A percentile compares a stretch with the other conserved stretches of the same genome.
Evolutionary conservation across 2,329 filamentous ascomycete species (phyloP).

Genomic region (Pseudogymnoascus sp.): DNA sequence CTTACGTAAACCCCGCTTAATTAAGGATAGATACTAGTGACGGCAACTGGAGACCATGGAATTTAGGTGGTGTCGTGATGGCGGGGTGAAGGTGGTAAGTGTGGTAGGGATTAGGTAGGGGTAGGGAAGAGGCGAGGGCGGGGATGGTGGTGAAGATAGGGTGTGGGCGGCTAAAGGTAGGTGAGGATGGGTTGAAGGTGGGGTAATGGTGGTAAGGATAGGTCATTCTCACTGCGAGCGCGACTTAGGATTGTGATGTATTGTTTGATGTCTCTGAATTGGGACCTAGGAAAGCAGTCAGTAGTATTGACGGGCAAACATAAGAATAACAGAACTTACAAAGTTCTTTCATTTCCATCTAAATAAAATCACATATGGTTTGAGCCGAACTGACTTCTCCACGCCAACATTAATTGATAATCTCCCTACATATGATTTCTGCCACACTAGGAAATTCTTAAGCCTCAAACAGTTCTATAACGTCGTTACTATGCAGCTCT

Average conservation of each 20-base stretch:
- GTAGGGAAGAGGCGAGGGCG: no score
- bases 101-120: no score
- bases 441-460: slow-evolving; percentile 26
- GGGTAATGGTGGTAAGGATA: no score
- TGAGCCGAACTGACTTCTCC: background rate
- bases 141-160: no score
- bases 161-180: no score
- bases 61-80: no score
- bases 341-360: background rate
- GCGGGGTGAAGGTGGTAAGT: no score
- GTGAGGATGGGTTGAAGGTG: no score
- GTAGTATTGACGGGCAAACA: background rate
- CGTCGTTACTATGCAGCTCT: slow-evolving; percentile 25
- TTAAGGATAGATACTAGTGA: no score
- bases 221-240: background rate
- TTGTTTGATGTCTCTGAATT: background rate
- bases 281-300: background rate
- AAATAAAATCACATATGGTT: background rate
- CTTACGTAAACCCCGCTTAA: no score
- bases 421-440: slow-evolving; percentile 22
- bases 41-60: no score
- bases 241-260: background rate
- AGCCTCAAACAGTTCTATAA: slow-evolving; percentile 23
- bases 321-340: background rate
- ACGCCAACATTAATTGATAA: slow-evolving; percentile 30